Base-by-base conservation (phyloP, 2,329 filamentous ascomycete species). In the Colletotrichum noveboracense region DNA sequence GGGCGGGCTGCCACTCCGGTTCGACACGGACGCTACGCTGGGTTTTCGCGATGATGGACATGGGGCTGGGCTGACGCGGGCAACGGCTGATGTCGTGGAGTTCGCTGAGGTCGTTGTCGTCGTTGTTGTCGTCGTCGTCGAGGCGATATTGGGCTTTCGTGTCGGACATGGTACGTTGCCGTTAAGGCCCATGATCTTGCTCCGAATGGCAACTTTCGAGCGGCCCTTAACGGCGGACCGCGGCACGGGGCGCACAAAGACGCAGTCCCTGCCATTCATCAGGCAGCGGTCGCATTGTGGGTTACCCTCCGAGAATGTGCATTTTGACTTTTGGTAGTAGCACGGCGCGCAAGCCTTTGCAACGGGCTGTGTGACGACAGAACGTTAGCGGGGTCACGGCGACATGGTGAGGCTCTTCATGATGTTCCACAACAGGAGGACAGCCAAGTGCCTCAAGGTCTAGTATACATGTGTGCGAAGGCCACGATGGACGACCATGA, bases 321-420 rank as follows among this genome's bases (percentile, higher is more conserved):
- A 77, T 70, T 72, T 71, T 36, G 76, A 76, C 26, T 77, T 77
- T 26, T 77, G 76, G 56, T 76, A 75, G 64, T 75, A 75, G 73
- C 73, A 75, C 56, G 73, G 73, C 69, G 73, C 73, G 73, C 73
- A 75, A 43, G 73, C 73, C 70, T 75, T 75, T 60, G 73, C 73
- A 30, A 75, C 73, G 48, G 73, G 73, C 73, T 75, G 43, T 52
- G n/a, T 52, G 43, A 21, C 43, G 34, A 36, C 16, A 16, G 7
- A 32, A 3, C 56, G 58, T 74, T 38, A 74, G 71, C 38, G 28
- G 16, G 38, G 34, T 16, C 30, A 58, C 10, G 13, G 18, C 66
- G 24, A 21, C 21, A 38, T 16, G 7, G 7, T 26, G 13, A 26
- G 8, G 16, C 58, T 52, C n/a, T 52, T 52, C 43, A 52, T 52